Percentiles rank a stretch among this genome's conserved stretches.
phyloP scores from a whole-genome alignment of 345 rosid genomes.

The Camelina hispida region DNA sequence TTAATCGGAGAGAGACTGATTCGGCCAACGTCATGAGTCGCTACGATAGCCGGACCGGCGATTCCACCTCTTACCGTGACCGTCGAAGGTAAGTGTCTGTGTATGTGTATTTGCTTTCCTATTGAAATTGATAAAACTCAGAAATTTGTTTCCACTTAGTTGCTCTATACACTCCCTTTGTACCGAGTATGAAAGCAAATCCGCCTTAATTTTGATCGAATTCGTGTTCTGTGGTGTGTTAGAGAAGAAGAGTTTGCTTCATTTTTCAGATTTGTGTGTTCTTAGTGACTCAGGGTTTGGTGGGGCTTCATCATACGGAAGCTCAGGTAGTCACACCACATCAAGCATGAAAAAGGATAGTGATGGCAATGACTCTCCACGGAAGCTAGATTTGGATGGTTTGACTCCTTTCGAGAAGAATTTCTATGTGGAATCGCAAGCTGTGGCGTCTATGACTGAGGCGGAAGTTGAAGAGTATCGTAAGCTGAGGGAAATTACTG shows the following conservation, averaged over 20 bases:
- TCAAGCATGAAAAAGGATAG: slow-evolving; percentile 61
- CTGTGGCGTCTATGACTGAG: slow-evolving; percentile 86
- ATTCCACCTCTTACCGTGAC: slow-evolving; percentile 92
- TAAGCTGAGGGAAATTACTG: slow-evolving; percentile 74
- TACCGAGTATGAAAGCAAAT: background rate
- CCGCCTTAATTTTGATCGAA: background rate
- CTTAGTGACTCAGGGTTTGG: slow-evolving; percentile 96
- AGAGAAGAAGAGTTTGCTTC: slow-evolving; percentile 31
- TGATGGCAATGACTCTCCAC: slow-evolving; percentile 57
- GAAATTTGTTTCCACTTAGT: background rate
- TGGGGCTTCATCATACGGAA: slow-evolving; percentile 67
- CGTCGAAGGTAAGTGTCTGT: slow-evolving; percentile 70
- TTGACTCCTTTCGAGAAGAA: slow-evolving; percentile 94
- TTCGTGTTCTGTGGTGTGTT: background rate
- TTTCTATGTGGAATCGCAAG: slow-evolving; percentile 78
- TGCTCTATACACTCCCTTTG: background rate
- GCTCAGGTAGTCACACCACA: slow-evolving; percentile 55
- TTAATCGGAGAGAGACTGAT: slow-evolving; percentile 2
- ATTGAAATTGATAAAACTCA: background rate
- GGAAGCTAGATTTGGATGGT: slow-evolving; percentile 90
- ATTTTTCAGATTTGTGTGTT: slow-evolving; percentile 34
- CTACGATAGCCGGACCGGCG: slow-evolving; percentile 90
- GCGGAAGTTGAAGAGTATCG: slow-evolving; percentile 86
- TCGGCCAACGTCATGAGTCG: slow-evolving; percentile 72
- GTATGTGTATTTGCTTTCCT: background rate